These are phyloP conservation scores for Candida coquimbonensis DNA, from an alignment of 805 yeast species.

Conservation along the genomic window DNA sequence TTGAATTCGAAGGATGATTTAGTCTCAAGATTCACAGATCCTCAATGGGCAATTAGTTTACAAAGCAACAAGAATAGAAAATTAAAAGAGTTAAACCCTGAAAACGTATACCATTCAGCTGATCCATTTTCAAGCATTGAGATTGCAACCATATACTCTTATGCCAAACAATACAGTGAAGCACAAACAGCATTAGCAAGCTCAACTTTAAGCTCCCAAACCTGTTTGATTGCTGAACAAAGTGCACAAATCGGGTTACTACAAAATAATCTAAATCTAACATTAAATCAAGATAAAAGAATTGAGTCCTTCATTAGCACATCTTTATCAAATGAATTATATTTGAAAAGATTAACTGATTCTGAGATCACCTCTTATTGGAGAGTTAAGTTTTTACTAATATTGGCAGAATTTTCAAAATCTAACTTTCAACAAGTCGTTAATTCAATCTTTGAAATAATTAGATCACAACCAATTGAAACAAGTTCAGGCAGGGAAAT, in stretches of 20 bases:
- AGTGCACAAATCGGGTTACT: constrained; percentile 19
- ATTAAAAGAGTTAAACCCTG: constrained; percentile 11
- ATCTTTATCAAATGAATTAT: constrained; percentile 18
- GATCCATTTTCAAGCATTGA: constrained; percentile 13
- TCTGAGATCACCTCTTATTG: constrained; percentile 21
- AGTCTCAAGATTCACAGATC: constrained; percentile 1
- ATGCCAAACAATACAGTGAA: constrained; percentile 15
- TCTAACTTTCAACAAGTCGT: constrained; percentile 17
- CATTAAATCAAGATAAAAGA: constrained; percentile 19
- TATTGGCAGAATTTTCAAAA: constrained; percentile 21
- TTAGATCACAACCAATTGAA: constrained; percentile 12
- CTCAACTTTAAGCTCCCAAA: constrained; percentile 9
- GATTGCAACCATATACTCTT: constrained; percentile 14
- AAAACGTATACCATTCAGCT: constrained; percentile 19
- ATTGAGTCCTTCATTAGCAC: constrained; percentile 18
- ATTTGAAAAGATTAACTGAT: constrained; percentile 17
- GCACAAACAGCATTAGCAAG: constrained; percentile 15
- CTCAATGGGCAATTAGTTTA: constrained; percentile 5
- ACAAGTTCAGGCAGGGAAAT: constrained; percentile 13
- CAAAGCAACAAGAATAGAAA: constrained; percentile 3
- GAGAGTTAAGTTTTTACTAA: constrained; percentile 19
- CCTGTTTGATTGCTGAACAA: constrained; percentile 17
- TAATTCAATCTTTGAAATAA: constrained; percentile 7
- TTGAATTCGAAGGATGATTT: not conserved
- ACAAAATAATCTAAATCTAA: constrained; percentile 11